phyloP scores from a whole-genome alignment of 805 yeast genomes.

The Yarrowia divulgata region DNA sequence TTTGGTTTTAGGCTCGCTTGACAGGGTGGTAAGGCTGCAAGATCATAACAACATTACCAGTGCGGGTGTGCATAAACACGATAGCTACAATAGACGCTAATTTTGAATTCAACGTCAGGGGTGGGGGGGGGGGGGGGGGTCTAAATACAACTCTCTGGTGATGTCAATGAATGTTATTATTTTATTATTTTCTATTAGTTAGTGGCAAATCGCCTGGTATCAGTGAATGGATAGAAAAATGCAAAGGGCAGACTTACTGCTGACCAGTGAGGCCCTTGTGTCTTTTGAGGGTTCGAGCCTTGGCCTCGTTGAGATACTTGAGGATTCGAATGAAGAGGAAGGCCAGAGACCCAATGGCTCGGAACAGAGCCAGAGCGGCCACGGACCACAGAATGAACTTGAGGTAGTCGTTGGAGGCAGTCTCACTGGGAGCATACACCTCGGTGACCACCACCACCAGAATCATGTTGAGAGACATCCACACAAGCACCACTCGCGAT shows the following conservation, averaged over 20 bases:
- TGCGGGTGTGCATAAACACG: too few species aligned
- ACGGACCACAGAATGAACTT: constrained; percentile 91
- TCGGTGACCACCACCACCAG: constrained; percentile 88
- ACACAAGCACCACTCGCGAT: constrained; percentile 91
- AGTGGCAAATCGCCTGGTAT: constrained; percentile 33
- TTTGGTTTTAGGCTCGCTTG: not conserved
- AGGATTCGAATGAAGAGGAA: constrained; percentile 60
- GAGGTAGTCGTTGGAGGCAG: constrained; percentile 74
- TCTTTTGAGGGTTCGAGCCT: constrained; percentile 27
- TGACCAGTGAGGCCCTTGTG: constrained; percentile 37
- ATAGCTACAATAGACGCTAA: not conserved
- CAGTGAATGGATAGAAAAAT: constrained; percentile 36
- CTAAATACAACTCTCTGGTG: too few species aligned
- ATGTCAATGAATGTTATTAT: not conserved
- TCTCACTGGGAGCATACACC: constrained; percentile 72
- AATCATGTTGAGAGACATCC: constrained; percentile 85
- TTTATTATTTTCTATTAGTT: constrained; percentile 6
- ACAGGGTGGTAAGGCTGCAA: constrained; percentile 1
- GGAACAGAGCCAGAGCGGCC: constrained; percentile 78
- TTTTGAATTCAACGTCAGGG: not conserved
- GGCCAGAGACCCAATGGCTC: constrained; percentile 81
- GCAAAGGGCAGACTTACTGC: constrained; percentile 31
- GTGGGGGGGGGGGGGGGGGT: too few species aligned
- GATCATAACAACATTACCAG: not conserved
- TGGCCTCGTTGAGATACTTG: constrained; percentile 40